A percentile compares a stretch with the other conserved stretches of the same genome.
Conservation (phyloP, 495 filamentous ascomycete genomes). For the Penicillium taxi region DNA sequence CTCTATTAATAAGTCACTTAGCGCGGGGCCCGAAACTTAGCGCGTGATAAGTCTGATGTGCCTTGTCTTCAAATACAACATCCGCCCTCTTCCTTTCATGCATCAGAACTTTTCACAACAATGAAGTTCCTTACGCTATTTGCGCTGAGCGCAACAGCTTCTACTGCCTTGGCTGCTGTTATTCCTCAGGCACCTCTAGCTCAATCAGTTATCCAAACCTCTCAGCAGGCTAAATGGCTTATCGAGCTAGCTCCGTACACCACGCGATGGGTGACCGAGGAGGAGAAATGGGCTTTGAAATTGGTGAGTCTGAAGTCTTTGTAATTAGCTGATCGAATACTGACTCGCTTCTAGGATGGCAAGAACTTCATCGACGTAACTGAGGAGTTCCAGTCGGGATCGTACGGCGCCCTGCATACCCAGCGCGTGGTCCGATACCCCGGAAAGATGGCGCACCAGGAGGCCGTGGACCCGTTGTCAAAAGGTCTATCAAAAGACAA, state of each 20-base stretch:
- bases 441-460: conserved; percentile 52
- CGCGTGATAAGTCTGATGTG: conserved; percentile 8
- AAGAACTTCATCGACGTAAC: conserved; percentile 95
- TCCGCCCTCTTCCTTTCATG: background rate
- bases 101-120: background rate
- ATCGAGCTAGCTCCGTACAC: conserved; percentile 86
- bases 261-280: conserved; percentile 80
- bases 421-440: conserved; percentile 51
- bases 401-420: conserved; percentile 24
- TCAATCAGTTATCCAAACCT: conserved; percentile 25
- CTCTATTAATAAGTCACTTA: conserved; percentile 14
- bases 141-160: conserved; percentile 28
- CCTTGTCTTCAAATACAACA: conserved; percentile 9
- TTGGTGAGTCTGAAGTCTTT: conserved; percentile 68
- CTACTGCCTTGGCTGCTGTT: conserved; percentile 25
- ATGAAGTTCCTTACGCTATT: conserved; percentile 29
- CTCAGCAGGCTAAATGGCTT: conserved; percentile 51
- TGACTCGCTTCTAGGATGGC: conserved; percentile 50
- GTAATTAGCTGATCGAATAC: background rate
- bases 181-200: conserved; percentile 30
- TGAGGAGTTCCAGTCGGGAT: conserved; percentile 40
- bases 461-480: conserved; percentile 59
- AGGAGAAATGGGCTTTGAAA: conserved; percentile 87
- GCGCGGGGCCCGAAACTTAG: conserved; percentile 20
- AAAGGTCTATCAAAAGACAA: conserved; percentile 61